A percentile compares a stretch with the other conserved stretches of the same genome.
Evolutionary conservation across 257 asterid genomes (phyloP).

Genomic region (Solanum habrochaites): DNA sequence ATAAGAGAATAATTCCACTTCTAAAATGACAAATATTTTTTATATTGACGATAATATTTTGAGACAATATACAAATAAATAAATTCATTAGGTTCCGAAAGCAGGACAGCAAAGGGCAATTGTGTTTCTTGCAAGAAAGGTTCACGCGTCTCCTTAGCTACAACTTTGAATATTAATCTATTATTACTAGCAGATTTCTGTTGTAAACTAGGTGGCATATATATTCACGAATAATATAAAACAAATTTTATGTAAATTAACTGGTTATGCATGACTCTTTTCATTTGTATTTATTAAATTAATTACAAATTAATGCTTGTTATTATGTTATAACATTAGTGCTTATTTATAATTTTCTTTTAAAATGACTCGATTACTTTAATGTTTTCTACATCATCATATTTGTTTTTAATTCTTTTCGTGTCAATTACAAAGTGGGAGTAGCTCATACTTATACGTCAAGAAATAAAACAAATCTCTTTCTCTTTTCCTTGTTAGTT

Average conservation of each 20-base stretch:
- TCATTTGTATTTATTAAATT: too few relatives aligned
- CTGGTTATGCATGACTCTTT: neutral
- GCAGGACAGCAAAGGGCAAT: constrained; percentile 1
- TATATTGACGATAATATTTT: neutral
- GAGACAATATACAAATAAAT: neutral
- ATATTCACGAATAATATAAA: neutral
- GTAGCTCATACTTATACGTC: too few relatives aligned
- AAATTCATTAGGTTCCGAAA: neutral
- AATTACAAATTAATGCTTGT: neutral
- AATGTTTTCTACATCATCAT: neutral
- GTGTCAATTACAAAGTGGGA: too few relatives aligned
- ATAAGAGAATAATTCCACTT: too few relatives aligned
- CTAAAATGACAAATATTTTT: neutral
- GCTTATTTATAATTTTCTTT: neutral
- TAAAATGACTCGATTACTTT: neutral
- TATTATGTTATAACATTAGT: neutral
- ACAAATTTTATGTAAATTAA: neutral
- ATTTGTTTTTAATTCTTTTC: too few relatives aligned
- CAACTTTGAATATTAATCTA: neutral
- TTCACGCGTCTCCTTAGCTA: neutral
- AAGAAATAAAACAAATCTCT: too few relatives aligned
- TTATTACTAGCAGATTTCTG: neutral
- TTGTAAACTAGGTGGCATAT: neutral
- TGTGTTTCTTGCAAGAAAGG: constrained; percentile 8
- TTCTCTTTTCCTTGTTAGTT: too few relatives aligned